phyloP scores from a whole-genome alignment of 495 filamentous ascomycete genomes.

The Penicillium waksmanii region DNA sequence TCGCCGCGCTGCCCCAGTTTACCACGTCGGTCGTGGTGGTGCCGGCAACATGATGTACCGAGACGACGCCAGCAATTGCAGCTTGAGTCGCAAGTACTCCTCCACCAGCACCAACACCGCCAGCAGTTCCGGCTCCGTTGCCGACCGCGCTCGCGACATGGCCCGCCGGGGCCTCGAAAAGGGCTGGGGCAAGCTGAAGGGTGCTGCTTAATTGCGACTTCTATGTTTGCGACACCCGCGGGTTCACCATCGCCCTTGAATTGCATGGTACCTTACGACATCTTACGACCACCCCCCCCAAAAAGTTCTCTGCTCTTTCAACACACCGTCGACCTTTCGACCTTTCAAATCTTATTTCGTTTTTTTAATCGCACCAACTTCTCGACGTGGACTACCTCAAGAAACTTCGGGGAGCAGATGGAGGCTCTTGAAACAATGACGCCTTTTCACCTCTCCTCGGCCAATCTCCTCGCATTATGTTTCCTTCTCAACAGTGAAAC shows the following conservation, averaged over 20 bases:
- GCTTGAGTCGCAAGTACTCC: constrained; percentile 47
- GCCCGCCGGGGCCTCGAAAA: constrained; percentile 47
- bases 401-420: background rate
- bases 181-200: constrained; percentile 50
- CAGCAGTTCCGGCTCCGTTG: constrained; percentile 44
- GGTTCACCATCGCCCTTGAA: constrained; percentile 1
- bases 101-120: constrained; percentile 39
- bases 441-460: background rate
- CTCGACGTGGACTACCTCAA: constrained; percentile 13
- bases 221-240: background rate
- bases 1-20: constrained; percentile 65
- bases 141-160: constrained; percentile 45
- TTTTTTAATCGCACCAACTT: constrained; percentile 19
- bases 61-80: constrained; percentile 33
- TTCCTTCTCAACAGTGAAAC: constrained; percentile 6
- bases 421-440: background rate
- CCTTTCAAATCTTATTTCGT: constrained; percentile 10
- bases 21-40: constrained; percentile 87
- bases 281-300: constrained; percentile 31
- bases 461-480: background rate
- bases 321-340: background rate
- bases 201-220: constrained; percentile 35
- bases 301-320: constrained; percentile 32
- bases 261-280: constrained; percentile 32
- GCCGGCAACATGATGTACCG: constrained; percentile 74